phyloP scores from a whole-genome alignment of 1,139 yeast species.

The Pichia sp. region DNA sequence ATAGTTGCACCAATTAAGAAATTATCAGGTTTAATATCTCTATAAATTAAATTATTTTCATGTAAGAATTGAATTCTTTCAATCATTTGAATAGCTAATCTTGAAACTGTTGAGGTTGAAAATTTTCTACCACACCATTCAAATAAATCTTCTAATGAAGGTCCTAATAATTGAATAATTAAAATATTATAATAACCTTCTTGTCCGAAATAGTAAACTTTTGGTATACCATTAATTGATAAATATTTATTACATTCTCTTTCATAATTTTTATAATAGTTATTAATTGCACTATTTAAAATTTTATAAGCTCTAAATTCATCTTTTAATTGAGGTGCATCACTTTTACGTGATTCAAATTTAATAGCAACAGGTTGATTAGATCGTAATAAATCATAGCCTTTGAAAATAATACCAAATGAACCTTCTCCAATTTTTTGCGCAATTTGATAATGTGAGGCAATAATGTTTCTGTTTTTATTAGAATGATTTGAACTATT shows the following conservation, averaged over 20 bases:
- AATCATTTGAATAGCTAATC: conserved; percentile 72
- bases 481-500: background rate
- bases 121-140: conserved; percentile 79
- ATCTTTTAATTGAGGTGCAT: conserved; percentile 94
- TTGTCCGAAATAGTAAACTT: conserved; percentile 85
- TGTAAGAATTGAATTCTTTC: conserved; percentile 60
- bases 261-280: conserved; percentile 20
- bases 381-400: conserved; percentile 66
- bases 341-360: conserved; percentile 89
- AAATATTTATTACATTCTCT: conserved; percentile 18
- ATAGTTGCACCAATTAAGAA: conserved; percentile 64
- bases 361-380: conserved; percentile 73
- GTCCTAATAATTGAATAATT: conserved; percentile 69
- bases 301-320: conserved; percentile 91
- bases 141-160: conserved; percentile 70
- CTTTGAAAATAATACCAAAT: conserved; percentile 94
- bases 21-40: conserved; percentile 76
- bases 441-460: conserved; percentile 86
- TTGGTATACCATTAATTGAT: conserved; percentile 67
- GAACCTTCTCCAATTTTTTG: conserved; percentile 98
- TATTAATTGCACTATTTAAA: conserved; percentile 48
- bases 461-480: conserved; percentile 37
- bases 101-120: conserved; percentile 63
- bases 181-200: conserved; percentile 73
- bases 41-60: conserved; percentile 61